phyloP scores from a whole-genome alignment of 2,329 filamentous ascomycete species.

The Leptographium flavum region DNA sequence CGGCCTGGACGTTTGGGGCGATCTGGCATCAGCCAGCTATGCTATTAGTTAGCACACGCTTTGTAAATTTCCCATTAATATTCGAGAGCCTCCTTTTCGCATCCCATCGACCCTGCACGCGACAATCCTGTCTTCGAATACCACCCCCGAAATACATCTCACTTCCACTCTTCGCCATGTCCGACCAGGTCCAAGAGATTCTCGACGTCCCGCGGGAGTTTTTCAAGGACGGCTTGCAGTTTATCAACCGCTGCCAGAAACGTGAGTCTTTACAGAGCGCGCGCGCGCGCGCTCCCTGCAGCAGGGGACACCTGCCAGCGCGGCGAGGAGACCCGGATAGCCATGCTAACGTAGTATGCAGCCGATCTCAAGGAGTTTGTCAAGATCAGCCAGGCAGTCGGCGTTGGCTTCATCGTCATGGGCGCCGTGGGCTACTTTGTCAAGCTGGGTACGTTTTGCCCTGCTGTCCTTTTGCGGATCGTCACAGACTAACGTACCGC shows the following conservation, averaged over 20 bases:
- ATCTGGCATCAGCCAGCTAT: constrained; percentile 11
- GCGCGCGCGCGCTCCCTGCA: too few relatives aligned
- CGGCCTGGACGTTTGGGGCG: constrained; percentile 3
- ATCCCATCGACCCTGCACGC: background rate
- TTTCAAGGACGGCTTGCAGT: constrained; percentile 46
- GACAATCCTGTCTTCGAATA: background rate
- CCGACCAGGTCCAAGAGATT: constrained; percentile 56
- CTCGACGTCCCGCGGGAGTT: constrained; percentile 56
- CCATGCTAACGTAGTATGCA: constrained; percentile 12
- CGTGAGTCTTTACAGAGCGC: constrained; percentile 27
- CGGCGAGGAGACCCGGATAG: background rate
- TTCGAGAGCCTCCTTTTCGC: background rate
- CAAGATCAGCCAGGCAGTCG: constrained; percentile 42
- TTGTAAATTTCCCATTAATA: background rate
- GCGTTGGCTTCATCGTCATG: constrained; percentile 57
- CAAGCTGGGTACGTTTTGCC: constrained; percentile 44
- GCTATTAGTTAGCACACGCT: constrained; percentile 1
- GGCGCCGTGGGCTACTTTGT: constrained; percentile 56
- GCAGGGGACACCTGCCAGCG: background rate
- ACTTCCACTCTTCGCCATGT: constrained; percentile 27
- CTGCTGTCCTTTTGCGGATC: background rate
- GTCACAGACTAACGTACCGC: too few relatives aligned
- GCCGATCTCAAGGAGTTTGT: constrained; percentile 39
- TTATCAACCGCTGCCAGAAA: constrained; percentile 49
- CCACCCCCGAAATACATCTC: too few relatives aligned